Conservation (phyloP, 768 basidiomycete genomes). For the Pilatotrama ljubarskyi region DNA sequence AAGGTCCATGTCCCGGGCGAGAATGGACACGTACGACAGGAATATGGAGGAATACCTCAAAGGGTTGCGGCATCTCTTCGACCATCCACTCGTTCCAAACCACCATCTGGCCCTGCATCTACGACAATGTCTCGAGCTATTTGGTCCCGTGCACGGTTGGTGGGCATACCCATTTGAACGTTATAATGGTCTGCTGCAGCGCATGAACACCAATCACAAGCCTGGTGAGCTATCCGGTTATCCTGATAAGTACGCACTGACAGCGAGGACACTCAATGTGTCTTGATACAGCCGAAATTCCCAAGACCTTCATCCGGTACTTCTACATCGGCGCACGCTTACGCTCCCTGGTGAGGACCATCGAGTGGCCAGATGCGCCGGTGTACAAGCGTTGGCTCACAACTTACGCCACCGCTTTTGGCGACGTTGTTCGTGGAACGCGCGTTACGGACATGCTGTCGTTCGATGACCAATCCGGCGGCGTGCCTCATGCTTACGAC, state of each 20-base stretch:
- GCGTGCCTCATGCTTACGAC: no score
- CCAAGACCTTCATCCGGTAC: not conserved
- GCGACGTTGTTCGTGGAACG: not conserved
- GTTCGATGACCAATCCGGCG: no score
- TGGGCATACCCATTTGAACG: constrained; percentile 31
- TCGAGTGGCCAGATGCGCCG: not conserved
- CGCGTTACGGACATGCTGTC: not conserved
- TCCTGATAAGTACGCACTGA: no score
- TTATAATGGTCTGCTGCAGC: no score
- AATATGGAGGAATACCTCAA: constrained; percentile 24
- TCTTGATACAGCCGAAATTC: not conserved
- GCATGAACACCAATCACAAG: constrained; percentile 28
- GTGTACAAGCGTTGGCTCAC: not conserved
- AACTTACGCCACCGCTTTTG: no score
- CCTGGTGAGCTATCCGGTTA: not conserved
- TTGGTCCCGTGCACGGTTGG: constrained; percentile 32
- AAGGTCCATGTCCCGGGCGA: not conserved
- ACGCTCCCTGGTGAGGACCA: not conserved
- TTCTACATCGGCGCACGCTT: not conserved
- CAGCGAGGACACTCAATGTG: no score
- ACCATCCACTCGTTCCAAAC: constrained; percentile 29
- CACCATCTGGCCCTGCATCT: constrained; percentile 37
- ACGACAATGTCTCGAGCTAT: constrained; percentile 25
- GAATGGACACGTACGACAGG: not conserved
- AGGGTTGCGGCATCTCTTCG: constrained; percentile 24